Conservation (phyloP, 345 rosid genomes). For the Syzygium oleosum region DNA sequence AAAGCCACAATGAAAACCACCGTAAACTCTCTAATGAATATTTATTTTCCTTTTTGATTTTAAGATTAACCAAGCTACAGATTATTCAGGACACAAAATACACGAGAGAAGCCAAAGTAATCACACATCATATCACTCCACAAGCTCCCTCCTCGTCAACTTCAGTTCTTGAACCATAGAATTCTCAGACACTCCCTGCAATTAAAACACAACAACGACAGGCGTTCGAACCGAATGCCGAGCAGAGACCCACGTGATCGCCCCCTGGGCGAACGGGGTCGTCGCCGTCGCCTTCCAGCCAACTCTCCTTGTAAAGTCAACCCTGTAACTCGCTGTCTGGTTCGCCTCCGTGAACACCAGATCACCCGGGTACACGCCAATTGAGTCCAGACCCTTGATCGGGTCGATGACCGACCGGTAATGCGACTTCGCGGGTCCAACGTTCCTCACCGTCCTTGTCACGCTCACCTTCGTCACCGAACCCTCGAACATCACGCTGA, state of each 20-base stretch:
- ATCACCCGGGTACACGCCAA: not conserved
- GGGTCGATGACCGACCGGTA: not conserved
- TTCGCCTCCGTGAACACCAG: not conserved
- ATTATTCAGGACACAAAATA: not conserved
- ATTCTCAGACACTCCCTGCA: not conserved
- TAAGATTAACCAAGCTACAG: not conserved
- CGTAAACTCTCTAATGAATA: not conserved
- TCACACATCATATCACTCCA: not conserved
- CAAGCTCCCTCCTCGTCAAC: not conserved
- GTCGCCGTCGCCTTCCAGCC: not conserved
- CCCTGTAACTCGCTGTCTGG: not conserved
- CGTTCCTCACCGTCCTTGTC: not conserved
- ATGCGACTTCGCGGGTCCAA: conserved; percentile 4
- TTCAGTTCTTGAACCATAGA: not conserved
- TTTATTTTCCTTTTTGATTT: not conserved
- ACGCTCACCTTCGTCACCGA: conserved; percentile 3
- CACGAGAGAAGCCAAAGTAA: not conserved
- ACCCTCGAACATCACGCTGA: not conserved
- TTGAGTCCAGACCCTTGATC: not conserved
- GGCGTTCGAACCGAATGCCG: not conserved
- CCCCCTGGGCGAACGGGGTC: not conserved
- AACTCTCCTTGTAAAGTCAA: not conserved
- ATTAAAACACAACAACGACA: not conserved
- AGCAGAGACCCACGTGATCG: not conserved
- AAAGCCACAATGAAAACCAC: not conserved